Evolutionary conservation across 1,139 yeast species (phyloP), one percentile per base, ranked within the genome.

Genomic region (Kodamaea ohmeri): DNA sequence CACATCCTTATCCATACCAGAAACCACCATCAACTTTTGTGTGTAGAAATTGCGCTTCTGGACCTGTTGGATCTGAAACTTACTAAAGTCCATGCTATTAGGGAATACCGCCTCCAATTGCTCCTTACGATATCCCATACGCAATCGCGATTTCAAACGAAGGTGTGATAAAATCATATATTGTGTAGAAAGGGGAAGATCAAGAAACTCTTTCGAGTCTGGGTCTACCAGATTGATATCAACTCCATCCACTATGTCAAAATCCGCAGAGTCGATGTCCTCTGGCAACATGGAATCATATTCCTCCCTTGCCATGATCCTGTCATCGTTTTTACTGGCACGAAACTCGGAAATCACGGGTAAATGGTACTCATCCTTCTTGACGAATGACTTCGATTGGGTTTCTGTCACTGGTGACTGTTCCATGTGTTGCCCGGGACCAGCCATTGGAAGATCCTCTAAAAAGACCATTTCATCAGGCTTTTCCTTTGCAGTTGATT

Each of bases 41-140:
- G 98, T 92, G 48, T 83, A 80, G 54, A 78, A 89, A 56, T 94
- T 94, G 46, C 99, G 71, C 58, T 88, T 88, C 47, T 88, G 86
- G 1, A 94, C 97, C 73, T 92, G 87, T 50, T 86, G 81, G 44
- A 94, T 86, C 58, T 94, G 99, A 58, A 94, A 94, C 51, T 76
- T 81, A 13, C 97, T 89, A 53, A 94, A 94, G 43, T 89, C 97
- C 78, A 87, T 74, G 40, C 89, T 78, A 52, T 86, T 73, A 0
- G 96, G 94, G 51, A 92, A 94, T 42, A 88, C 65, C 3, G 75
- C 67, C 47, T 87, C 86, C 20, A 94, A 65, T 53, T 94, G 97
- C 12, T 86, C 92, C 43, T 88, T 87, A 0, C 90, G 73, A 54
- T 84, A 88, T 0, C 99, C 99, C 95, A 94, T 83, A 65, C 99